phyloP scores from a whole-genome alignment of 208 protist species.

The Lotmaria passim region DNA sequence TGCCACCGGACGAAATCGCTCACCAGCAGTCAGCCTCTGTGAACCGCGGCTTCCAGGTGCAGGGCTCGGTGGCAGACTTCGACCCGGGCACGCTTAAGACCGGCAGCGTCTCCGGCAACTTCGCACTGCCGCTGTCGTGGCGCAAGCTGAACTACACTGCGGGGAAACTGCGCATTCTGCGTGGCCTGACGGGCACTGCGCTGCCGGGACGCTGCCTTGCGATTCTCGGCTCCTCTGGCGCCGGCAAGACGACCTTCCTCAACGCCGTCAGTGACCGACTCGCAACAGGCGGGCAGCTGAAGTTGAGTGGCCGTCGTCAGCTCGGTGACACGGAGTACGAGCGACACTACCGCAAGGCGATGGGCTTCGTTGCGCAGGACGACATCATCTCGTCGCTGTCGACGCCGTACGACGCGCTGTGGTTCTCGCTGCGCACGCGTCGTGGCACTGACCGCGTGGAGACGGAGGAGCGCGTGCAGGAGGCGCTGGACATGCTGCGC shows the following conservation, averaged over 20 bases:
- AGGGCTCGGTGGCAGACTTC: slow-evolving; percentile 62
- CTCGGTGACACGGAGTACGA: slow-evolving; percentile 70
- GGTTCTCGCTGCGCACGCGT: slow-evolving; percentile 81
- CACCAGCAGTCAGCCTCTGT: slow-evolving; percentile 9
- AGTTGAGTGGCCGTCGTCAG: slow-evolving; percentile 59
- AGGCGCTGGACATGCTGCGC: slow-evolving; percentile 69
- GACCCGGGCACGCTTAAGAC: slow-evolving; percentile 33
- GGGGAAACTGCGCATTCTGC: slow-evolving; percentile 56
- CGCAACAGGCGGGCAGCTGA: slow-evolving; percentile 33
- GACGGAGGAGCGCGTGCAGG: slow-evolving; percentile 59
- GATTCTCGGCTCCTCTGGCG: slow-evolving; percentile 83
- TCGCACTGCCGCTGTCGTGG: slow-evolving; percentile 76
- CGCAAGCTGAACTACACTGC: slow-evolving; percentile 70
- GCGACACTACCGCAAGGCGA: slow-evolving; percentile 58
- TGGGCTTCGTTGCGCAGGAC: slow-evolving; percentile 86
- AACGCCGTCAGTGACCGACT: slow-evolving; percentile 82
- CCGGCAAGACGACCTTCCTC: slow-evolving; percentile 90
- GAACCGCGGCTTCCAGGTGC: slow-evolving; percentile 33
- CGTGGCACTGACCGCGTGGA: slow-evolving; percentile 46
- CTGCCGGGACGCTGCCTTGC: slow-evolving; percentile 77
- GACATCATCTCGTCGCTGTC: slow-evolving; percentile 74
- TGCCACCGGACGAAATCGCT: background rate
- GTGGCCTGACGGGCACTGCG: slow-evolving; percentile 72
- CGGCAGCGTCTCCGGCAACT: slow-evolving; percentile 40
- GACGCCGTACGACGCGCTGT: slow-evolving; percentile 73